These are phyloP conservation scores for Neurospora sp. DNA, from an alignment of 495 filamentous ascomycete genomes.

Conservation along the genomic window DNA sequence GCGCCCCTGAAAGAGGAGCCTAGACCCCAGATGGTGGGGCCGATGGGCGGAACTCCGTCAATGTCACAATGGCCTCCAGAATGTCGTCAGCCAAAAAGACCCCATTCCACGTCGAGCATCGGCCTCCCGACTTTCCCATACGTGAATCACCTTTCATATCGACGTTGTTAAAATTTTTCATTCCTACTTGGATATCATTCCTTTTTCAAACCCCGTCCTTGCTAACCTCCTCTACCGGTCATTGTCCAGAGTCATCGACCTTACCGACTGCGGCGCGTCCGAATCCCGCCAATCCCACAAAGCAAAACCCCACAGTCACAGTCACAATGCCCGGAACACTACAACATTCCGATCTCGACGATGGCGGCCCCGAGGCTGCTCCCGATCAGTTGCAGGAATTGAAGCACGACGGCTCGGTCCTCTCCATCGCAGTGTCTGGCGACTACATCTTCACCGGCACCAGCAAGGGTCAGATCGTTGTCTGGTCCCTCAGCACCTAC, in stretches of 20 bases:
- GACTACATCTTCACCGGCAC: constrained; percentile 73
- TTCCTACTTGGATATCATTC: not conserved
- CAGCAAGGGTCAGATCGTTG: constrained; percentile 82
- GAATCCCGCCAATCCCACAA: not conserved
- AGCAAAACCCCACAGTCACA: not conserved
- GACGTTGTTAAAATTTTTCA: not conserved
- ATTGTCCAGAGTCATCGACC: not conserved
- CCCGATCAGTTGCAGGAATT: constrained; percentile 60
- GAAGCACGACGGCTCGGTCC: constrained; percentile 60
- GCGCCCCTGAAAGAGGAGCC: not conserved
- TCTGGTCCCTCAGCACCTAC: constrained; percentile 82
- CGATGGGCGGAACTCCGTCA: not conserved
- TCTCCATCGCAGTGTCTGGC: constrained; percentile 56
- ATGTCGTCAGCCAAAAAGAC: not conserved
- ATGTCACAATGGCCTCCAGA: not conserved
- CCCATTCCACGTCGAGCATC: not conserved
- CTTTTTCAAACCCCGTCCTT: not conserved
- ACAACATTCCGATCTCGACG: constrained; percentile 24
- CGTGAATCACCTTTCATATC: not conserved
- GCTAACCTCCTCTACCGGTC: not conserved
- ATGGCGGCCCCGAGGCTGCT: constrained; percentile 26
- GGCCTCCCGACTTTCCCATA: not conserved
- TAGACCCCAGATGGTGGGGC: not conserved
- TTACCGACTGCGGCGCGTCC: not conserved
- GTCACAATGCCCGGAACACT: constrained; percentile 25